These are phyloP conservation scores for Conticribra weissflogii DNA, from an alignment of 108 stramenopile species.

Conservation along the genomic window DNA sequence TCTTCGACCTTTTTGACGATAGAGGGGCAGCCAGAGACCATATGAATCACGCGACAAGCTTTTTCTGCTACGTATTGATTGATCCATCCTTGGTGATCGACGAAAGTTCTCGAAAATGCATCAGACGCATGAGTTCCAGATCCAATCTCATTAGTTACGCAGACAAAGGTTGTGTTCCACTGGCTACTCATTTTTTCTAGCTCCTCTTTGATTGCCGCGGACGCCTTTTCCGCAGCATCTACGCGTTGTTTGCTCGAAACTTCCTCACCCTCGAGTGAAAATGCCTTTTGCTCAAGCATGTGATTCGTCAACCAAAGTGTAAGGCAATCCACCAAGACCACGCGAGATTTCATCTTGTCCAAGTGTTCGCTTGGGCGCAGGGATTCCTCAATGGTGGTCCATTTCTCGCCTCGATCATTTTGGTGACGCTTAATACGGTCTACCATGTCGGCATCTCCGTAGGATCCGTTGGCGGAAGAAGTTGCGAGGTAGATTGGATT, in stretches of 20 bases:
- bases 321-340: conserved; percentile 60
- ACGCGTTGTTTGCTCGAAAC: conserved; percentile 11
- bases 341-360: conserved; percentile 38
- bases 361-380: conserved; percentile 48
- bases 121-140: conserved; percentile 51
- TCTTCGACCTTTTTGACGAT: conserved; percentile 35
- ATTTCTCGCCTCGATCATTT: conserved; percentile 37
- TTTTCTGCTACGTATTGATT: conserved; percentile 55
- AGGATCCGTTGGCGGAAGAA: conserved; percentile 13
- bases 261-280: conserved; percentile 24
- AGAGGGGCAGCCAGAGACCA: conserved; percentile 53
- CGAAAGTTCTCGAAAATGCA: conserved; percentile 44
- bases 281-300: conserved; percentile 49
- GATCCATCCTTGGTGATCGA: conserved; percentile 62
- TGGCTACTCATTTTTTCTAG: conserved; percentile 50
- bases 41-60: conserved; percentile 48
- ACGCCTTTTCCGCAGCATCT: conserved; percentile 23
- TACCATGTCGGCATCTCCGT: conserved; percentile 47
- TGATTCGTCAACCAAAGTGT: conserved; percentile 68
- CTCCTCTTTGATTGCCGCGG: conserved; percentile 34
- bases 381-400: conserved; percentile 62
- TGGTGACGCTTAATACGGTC: conserved; percentile 55
- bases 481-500: conserved; percentile 62
- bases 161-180: conserved; percentile 58
- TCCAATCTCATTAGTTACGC: conserved; percentile 65